A percentile compares a stretch with the other conserved stretches of the same genome.
Conservation (phyloP, 306 rosid species). For the Dalbergia oliveri region DNA sequence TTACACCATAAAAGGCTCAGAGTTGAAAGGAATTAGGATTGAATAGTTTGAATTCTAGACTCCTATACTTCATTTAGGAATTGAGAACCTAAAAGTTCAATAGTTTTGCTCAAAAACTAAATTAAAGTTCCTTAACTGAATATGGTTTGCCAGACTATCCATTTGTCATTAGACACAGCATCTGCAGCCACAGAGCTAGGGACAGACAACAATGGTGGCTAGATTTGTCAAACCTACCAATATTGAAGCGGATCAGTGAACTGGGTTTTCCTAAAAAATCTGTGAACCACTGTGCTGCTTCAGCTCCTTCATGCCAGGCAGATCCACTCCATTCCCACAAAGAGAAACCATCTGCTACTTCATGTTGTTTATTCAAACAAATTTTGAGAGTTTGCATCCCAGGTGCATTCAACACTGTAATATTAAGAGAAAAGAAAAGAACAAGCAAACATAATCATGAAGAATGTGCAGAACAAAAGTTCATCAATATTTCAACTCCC, state of each 20-base stretch:
- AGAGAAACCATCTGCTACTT: conserved; percentile 65
- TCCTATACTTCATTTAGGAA: too few species aligned
- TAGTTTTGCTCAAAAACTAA: not conserved
- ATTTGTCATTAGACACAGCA: not conserved
- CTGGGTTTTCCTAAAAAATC: conserved; percentile 74
- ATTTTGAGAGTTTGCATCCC: conserved; percentile 84
- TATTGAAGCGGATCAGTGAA: conserved; percentile 80
- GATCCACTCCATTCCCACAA: conserved; percentile 97
- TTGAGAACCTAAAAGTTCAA: not conserved
- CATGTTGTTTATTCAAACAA: conserved; percentile 58
- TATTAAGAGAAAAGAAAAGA: not conserved
- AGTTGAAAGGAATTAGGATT: not conserved
- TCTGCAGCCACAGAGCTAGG: not conserved
- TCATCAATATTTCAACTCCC: conserved; percentile 32
- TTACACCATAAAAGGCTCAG: not conserved
- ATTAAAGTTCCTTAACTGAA: not conserved
- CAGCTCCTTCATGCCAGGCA: conserved; percentile 86
- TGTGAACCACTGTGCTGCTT: conserved; percentile 83
- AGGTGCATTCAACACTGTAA: conserved; percentile 84
- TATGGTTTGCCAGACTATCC: not conserved
- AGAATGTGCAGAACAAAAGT: conserved; percentile 5
- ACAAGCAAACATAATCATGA: conserved; percentile 22
- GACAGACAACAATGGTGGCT: not conserved
- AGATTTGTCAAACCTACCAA: conserved; percentile 55
- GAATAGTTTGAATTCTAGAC: not conserved